Evolutionary conservation across 2,329 filamentous ascomycete genomes (phyloP), one percentile per base, ranked within the genome.

Genomic region (Trematosphaeria pertusa): DNA sequence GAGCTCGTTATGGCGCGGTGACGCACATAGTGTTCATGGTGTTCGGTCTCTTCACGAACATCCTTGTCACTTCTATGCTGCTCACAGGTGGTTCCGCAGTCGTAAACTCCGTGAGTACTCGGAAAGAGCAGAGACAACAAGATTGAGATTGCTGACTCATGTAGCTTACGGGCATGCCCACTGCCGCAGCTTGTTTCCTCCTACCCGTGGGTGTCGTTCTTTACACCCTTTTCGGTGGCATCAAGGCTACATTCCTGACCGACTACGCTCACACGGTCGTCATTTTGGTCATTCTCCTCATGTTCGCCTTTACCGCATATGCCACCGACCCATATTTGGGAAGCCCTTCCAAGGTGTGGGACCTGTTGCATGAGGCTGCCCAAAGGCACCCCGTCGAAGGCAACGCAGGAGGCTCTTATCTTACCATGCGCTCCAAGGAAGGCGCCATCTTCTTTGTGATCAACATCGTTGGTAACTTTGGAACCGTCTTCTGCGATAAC

Each of bases 391-490:
- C 91, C 0, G 87, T 96, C 1, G 81, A 82, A 0, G 91, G 91
- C 7, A 96, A 96, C 68, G 81, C 85, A 0, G 81, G 85, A 6
- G 91, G 91, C 11, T 91, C 87, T 62, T 96, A 96, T 59, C 75
- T 96, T 12, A 96, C 91, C 0, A 95, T 96, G 91, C 78, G 82
- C 46, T 91, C 87, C 1, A 83, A 82, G 48, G 86, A 93, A 60
- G 91, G 91, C 4, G 89, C 84, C 31, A 89, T 94, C 46, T 96
- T 96, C 78, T 96, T 96, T 71, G 85, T 95, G 28, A 95, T 95
- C 74, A 95, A 95, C 72, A 87, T 89, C 37, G 87, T 92, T 26
- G 89, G 89, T 31, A 92, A 92, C 73, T 94, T 93, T 50, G 87
- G 78, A 5, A 91, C 88, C 1, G 89, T 95, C 3, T 95, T 95